Conservation (phyloP, 2,329 filamentous ascomycete species). For the Botryotinia globosa region DNA sequence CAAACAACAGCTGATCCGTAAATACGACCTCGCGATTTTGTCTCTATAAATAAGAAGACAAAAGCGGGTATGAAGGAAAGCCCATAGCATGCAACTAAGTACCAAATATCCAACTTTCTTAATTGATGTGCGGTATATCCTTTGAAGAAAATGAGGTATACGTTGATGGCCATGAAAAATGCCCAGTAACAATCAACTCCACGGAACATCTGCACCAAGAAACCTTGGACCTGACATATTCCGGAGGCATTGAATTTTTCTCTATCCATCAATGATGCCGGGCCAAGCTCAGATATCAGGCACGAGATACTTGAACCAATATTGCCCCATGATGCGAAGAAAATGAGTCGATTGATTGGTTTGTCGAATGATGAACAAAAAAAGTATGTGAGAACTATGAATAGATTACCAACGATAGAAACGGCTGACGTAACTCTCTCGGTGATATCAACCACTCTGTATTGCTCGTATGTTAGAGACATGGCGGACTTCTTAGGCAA, state of each 20-base stretch:
- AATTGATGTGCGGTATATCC: slow-evolving; percentile 50
- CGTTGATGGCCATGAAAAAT: slow-evolving; percentile 58
- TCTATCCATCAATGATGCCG: neutral
- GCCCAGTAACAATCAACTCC: slow-evolving; percentile 52
- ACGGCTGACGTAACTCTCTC: slow-evolving; percentile 45
- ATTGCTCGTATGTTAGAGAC: slow-evolving; percentile 20
- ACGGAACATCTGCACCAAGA: slow-evolving; percentile 75
- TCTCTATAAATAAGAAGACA: slow-evolving; percentile 49
- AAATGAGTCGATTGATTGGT: slow-evolving; percentile 57
- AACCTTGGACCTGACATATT: slow-evolving; percentile 66
- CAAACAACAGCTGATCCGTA: slow-evolving; percentile 55
- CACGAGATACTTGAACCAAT: slow-evolving; percentile 54
- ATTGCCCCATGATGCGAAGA: slow-evolving; percentile 58
- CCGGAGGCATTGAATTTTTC: neutral
- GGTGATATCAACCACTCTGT: neutral
- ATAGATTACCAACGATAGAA: slow-evolving; percentile 51
- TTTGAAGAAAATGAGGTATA: slow-evolving; percentile 56
- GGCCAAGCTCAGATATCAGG: slow-evolving; percentile 50
- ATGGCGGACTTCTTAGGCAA: neutral
- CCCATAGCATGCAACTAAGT: slow-evolving; percentile 52
- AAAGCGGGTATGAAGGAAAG: slow-evolving; percentile 51
- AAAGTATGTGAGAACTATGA: slow-evolving; percentile 53
- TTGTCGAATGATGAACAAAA: slow-evolving; percentile 50
- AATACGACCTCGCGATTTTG: slow-evolving; percentile 28
- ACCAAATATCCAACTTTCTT: slow-evolving; percentile 53